Conservation (phyloP, 139 green algal species). For the Auxenochlorella protothecoides region DNA sequence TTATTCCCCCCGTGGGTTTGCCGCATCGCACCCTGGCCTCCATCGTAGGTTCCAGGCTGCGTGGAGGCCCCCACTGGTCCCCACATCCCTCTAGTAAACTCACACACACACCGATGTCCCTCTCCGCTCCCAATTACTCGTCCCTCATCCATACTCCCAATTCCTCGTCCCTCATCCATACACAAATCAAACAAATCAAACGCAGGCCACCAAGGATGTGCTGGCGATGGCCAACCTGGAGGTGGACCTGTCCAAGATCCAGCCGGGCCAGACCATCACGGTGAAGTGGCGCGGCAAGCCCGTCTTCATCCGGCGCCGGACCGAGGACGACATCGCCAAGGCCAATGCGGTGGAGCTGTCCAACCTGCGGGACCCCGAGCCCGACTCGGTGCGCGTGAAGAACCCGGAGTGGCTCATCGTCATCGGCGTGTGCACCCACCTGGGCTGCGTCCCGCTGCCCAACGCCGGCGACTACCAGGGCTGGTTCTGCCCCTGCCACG, state of each 20-base stretch:
- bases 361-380: slow-evolving; percentile 85
- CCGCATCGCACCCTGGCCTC: too few relatives aligned
- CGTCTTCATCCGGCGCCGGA: slow-evolving; percentile 89
- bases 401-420: slow-evolving; percentile 96
- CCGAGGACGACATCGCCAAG: slow-evolving; percentile 69
- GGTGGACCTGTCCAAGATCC: slow-evolving; percentile 84
- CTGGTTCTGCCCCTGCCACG: slow-evolving; percentile 82
- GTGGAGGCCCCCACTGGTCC: too few relatives aligned
- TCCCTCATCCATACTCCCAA: too few relatives aligned
- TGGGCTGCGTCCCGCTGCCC: slow-evolving; percentile 95
- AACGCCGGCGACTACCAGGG: slow-evolving; percentile 95
- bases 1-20: too few relatives aligned
- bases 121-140: too few relatives aligned
- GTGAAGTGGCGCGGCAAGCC: slow-evolving; percentile 99
- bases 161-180: too few relatives aligned
- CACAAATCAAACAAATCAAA: background rate
- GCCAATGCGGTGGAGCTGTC: slow-evolving; percentile 56
- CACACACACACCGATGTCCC: too few relatives aligned
- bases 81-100: too few relatives aligned
- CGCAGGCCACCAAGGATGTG: slow-evolving; percentile 78
- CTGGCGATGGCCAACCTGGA: slow-evolving; percentile 88
- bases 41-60: too few relatives aligned
- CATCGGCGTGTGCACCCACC: slow-evolving; percentile 97
- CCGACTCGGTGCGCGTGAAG: slow-evolving; percentile 58
- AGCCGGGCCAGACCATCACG: slow-evolving; percentile 83